A percentile compares a stretch with the other conserved stretches of the same genome.
phyloP scores from a whole-genome alignment of 2,329 filamentous ascomycete genomes.

The Neodidymelliopsis sp. region DNA sequence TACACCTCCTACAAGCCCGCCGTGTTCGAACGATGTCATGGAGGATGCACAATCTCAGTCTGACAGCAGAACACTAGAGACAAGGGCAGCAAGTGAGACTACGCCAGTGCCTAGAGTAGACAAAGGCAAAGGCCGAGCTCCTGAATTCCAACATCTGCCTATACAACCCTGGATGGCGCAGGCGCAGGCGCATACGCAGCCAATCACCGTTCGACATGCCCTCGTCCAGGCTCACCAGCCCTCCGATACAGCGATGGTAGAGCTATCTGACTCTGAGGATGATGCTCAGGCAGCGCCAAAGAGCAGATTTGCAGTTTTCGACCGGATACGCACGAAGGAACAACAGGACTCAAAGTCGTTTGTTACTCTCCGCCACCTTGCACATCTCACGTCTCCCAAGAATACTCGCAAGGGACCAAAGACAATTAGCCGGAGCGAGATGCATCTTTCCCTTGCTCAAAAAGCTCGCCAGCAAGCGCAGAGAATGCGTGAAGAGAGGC shows the following conservation, averaged over 20 bases:
- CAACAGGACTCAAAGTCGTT: slow-evolving; percentile 70
- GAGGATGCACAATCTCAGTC: slow-evolving; percentile 9
- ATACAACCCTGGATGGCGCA: slow-evolving; percentile 33
- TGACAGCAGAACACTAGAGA: slow-evolving; percentile 6
- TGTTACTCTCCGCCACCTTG: slow-evolving; percentile 74
- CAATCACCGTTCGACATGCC: slow-evolving; percentile 24
- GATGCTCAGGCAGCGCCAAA: slow-evolving; percentile 65
- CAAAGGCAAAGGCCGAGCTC: slow-evolving; percentile 69
- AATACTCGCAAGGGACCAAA: slow-evolving; percentile 53
- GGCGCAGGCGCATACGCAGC: slow-evolving; percentile 18
- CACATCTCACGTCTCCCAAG: slow-evolving; percentile 72
- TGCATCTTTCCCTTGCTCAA: slow-evolving; percentile 72
- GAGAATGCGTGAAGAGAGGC: slow-evolving; percentile 75
- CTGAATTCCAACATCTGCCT: slow-evolving; percentile 47
- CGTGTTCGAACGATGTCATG: slow-evolving; percentile 26
- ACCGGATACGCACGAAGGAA: slow-evolving; percentile 70
- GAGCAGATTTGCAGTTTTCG: slow-evolving; percentile 64
- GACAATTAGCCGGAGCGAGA: slow-evolving; percentile 72
- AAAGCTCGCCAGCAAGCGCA: slow-evolving; percentile 82
- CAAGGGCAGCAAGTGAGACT: slow-evolving; percentile 6
- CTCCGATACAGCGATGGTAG: slow-evolving; percentile 29
- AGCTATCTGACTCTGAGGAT: slow-evolving; percentile 63
- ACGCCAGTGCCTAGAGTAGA: slow-evolving; percentile 48
- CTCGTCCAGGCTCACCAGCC: slow-evolving; percentile 15
- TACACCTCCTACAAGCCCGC: slow-evolving; percentile 57